A percentile compares a stretch with the other conserved stretches of the same genome.
These are phyloP conservation scores for Ilex paraguariensis DNA, from an alignment of 305 asterid genomes.

Conservation along the genomic window DNA sequence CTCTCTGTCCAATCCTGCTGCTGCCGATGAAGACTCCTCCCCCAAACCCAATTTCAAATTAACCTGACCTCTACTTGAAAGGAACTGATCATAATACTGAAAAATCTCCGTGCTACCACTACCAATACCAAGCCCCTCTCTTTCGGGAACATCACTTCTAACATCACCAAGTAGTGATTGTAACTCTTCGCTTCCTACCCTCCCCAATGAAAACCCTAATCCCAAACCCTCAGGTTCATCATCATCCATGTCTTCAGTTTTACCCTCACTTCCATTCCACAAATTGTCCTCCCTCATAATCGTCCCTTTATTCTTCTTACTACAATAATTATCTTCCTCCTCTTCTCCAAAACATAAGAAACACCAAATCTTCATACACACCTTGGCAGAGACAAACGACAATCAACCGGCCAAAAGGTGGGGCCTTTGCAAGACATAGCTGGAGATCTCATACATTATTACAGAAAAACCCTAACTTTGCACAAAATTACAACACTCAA, in stretches of 20 bases:
- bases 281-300: constrained; percentile 37
- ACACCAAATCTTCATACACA: constrained; percentile 43
- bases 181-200: constrained; percentile 14
- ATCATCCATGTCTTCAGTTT: constrained; percentile 41
- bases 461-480: not conserved
- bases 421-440: constrained; percentile 39
- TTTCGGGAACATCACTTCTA: constrained; percentile 11
- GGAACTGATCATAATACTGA: constrained; percentile 23
- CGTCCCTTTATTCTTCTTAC: no score
- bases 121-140: constrained; percentile 17
- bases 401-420: not conserved
- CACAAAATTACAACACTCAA: not conserved
- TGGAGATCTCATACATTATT: constrained; percentile 31
- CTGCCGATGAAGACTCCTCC: constrained; percentile 59
- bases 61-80: constrained; percentile 32
- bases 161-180: constrained; percentile 19
- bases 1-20: constrained; percentile 36
- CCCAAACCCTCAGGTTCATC: constrained; percentile 44
- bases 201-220: constrained; percentile 5
- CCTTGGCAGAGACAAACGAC: constrained; percentile 23
- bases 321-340: constrained; percentile 21
- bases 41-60: constrained; percentile 54
- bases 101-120: constrained; percentile 27
- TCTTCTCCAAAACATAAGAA: constrained; percentile 47
- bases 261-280: constrained; percentile 30